Conservation (phyloP, 805 yeast species). For the Kuraishia ogatae region DNA sequence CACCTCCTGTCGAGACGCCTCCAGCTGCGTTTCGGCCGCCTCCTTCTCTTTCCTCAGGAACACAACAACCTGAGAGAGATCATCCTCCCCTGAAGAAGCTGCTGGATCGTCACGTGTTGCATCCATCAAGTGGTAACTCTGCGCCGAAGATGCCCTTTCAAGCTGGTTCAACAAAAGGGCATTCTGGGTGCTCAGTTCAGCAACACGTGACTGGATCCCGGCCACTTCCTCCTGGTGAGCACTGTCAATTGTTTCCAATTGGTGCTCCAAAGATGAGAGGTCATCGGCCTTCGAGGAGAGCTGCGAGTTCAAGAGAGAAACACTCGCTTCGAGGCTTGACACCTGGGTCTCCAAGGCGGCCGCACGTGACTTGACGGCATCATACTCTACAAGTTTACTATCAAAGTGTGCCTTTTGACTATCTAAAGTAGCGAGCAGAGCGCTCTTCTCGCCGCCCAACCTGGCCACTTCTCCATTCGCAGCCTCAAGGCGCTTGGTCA, state of each 20-base stretch:
- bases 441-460: neutral
- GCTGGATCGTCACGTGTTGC: neutral
- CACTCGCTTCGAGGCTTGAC: neutral
- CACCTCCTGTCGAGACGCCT: neutral
- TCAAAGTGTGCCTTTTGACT: neutral
- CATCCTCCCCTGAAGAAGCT: conserved; percentile 11
- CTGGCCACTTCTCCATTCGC: conserved; percentile 2
- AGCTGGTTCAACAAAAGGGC: conserved; percentile 59
- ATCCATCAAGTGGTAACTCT: conserved; percentile 4
- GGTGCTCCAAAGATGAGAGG: conserved; percentile 1
- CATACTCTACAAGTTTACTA: neutral
- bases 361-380: neutral
- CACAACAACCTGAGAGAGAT: conserved; percentile 43
- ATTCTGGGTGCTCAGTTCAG: conserved; percentile 62
- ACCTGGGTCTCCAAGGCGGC: neutral
- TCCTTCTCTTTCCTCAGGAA: conserved; percentile 73
- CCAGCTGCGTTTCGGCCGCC: conserved; percentile 47
- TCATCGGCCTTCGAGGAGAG: neutral
- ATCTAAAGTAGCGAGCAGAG: neutral
- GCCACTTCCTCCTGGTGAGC: conserved; percentile 29
- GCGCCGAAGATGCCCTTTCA: conserved; percentile 25
- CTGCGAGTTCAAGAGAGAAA: neutral
- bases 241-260: conserved; percentile 33
- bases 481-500: neutral
- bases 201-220: conserved; percentile 39